Evolutionary conservation across 2,329 filamentous ascomycete species (phyloP), one percentile per base, ranked within the genome.

Genomic region (Aspergillus bombycis): DNA sequence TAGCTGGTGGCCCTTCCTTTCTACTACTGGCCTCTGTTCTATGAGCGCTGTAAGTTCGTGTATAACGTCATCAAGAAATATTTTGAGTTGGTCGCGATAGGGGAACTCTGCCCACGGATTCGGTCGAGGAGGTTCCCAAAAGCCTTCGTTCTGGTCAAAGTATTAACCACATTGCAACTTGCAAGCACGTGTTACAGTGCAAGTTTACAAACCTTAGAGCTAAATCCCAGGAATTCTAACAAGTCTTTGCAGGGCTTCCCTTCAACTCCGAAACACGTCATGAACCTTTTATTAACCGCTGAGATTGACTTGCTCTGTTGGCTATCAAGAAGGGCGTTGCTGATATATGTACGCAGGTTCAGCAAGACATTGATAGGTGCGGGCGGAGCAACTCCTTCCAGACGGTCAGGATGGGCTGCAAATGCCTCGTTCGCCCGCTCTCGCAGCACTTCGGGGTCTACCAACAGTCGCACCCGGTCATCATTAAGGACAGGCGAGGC

Each of bases 271-370:
- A 91, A 89, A 2, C 84, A 84, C 65, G 86, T 81, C 69, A 86
- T 80, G 67, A 90, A 91, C 62, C 85, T 85, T 72, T 89, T 88
- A 71, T 91, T 91, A 19, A 83, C 75, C 9, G 83, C 78, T 6
- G 84, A 84, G 68, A 91, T 88, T 52, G 80, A 75, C 67, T 83
- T 83, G 68, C 82, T 84, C 38, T 81, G 81, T 54, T 83, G 80
- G 8, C 76, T 74, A 23, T 83, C 78, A 52, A 82, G 80, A 61
- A 88, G 75, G 10, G 86, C 81, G 75, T 91, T 89, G 11, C 72
- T 79, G 58, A 91, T 77, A 71, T 91, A 91, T 54, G 81, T 81
- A 61, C 83, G 81, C 46, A 91, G 78, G 65, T 85, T 86, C 52
- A 81, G 78, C 53, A 90, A 75, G 3, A 86, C 84, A 56, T 85